A percentile compares a stretch with the other conserved stretches of the same genome.
Evolutionary conservation across 2,329 filamentous ascomycete genomes (phyloP).

Genomic region (Fusarium transvaalense): DNA sequence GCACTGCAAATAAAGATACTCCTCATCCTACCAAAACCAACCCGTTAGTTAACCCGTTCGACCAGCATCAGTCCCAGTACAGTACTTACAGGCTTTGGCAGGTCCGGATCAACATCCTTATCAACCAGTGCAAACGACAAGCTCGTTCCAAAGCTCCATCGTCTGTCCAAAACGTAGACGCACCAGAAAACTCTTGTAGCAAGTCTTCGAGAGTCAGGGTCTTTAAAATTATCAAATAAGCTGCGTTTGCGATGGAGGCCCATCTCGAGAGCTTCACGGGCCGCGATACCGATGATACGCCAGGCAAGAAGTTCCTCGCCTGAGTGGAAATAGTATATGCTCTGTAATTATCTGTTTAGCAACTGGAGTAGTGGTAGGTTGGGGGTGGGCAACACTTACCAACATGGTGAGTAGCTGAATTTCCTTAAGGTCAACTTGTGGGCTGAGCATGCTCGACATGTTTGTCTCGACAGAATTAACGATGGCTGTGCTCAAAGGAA

Average conservation of each 20-base stretch:
- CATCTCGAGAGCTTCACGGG: conserved; percentile 61
- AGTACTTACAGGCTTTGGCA: conserved; percentile 57
- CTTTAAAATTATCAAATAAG: conserved; percentile 55
- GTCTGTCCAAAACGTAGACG: conserved; percentile 64
- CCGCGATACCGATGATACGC: conserved; percentile 61
- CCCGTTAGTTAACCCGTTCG: neutral
- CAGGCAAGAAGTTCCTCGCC: conserved; percentile 64
- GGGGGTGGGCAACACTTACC: conserved; percentile 24
- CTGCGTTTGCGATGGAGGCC: conserved; percentile 62
- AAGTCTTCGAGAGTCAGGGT: conserved; percentile 47
- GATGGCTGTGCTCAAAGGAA: conserved; percentile 47
- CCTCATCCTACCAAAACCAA: conserved; percentile 41
- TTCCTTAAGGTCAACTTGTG: conserved; percentile 52
- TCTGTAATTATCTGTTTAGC: conserved; percentile 35
- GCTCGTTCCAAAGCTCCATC: conserved; percentile 66
- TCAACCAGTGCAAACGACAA: conserved; percentile 63
- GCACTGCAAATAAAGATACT: conserved; percentile 58
- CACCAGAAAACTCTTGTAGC: conserved; percentile 62
- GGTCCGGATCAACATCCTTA: conserved; percentile 61
- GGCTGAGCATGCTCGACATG: conserved; percentile 47
- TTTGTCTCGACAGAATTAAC: conserved; percentile 49
- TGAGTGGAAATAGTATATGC: conserved; percentile 59
- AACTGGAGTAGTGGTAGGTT: neutral
- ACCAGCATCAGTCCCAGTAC: accelerated
- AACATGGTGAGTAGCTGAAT: conserved; percentile 52